Conservation (phyloP, 2,329 filamentous ascomycete species). For the Phyllosticta capitalensis region DNA sequence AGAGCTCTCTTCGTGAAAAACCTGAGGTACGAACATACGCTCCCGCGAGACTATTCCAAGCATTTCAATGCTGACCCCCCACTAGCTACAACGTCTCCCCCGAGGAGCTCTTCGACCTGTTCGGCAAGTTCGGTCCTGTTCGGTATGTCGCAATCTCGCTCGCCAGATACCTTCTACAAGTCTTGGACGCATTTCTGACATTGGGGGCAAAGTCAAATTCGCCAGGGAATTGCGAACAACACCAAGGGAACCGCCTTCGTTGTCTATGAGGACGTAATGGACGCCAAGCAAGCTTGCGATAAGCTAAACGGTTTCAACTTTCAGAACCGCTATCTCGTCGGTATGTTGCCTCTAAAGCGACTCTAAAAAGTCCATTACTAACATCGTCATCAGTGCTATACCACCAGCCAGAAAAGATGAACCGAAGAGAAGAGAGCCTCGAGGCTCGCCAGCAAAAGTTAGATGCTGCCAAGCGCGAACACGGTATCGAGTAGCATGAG, state of each 20-base stretch:
- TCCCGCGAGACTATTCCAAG: background rate
- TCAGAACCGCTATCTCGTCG: constrained; percentile 97
- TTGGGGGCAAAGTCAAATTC: constrained; percentile 67
- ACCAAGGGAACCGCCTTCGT: constrained; percentile 98
- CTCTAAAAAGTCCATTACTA: background rate
- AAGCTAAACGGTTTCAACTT: constrained; percentile 99
- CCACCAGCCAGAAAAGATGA: constrained; percentile 70
- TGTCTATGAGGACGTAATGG: constrained; percentile 98
- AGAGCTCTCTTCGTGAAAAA: constrained; percentile 99
- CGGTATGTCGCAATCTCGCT: constrained; percentile 51
- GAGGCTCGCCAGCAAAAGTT: constrained; percentile 91
- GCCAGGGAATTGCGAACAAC: constrained; percentile 92
- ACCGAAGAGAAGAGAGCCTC: constrained; percentile 45
- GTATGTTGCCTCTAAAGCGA: constrained; percentile 45
- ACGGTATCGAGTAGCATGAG: constrained; percentile 81
- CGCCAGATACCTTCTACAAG: constrained; percentile 3
- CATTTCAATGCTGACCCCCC: constrained; percentile 13
- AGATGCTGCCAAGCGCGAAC: constrained; percentile 95
- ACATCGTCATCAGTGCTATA: constrained; percentile 49
- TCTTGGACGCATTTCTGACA: background rate
- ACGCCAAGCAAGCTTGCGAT: constrained; percentile 97
- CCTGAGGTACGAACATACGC: constrained; percentile 57
- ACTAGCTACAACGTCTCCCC: constrained; percentile 94
- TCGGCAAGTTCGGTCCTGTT: constrained; percentile 93
- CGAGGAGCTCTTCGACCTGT: constrained; percentile 96